Percentiles rank a stretch among this genome's conserved stretches.
Conservation (phyloP, 768 basidiomycete genomes). For the Nevesoporus exiguus region DNA sequence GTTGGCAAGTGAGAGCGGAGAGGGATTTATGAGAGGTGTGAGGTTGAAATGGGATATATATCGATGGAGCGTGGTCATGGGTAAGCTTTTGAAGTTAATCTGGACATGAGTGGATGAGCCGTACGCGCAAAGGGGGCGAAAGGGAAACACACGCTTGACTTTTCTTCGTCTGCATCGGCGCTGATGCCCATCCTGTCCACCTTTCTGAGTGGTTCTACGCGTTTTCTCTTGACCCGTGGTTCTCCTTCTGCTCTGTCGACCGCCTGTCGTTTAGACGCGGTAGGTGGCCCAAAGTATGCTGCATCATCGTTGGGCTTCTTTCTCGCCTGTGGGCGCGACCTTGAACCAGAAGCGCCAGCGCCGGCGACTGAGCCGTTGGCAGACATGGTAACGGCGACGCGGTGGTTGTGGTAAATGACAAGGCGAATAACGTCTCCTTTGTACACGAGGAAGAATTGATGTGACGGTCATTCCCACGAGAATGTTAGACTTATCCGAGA, state of each 20-base stretch:
- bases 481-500: background rate
- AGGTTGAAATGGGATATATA: conserved; percentile 75
- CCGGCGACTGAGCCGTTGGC: conserved; percentile 21
- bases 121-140: background rate
- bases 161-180: conserved; percentile 29
- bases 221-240: conserved; percentile 69
- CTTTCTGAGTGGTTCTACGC: conserved; percentile 45
- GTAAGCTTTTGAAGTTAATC: conserved; percentile 75
- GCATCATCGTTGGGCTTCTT: conserved; percentile 67
- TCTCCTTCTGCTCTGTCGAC: conserved; percentile 71
- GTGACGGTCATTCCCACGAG: conserved; percentile 21
- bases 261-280: conserved; percentile 64
- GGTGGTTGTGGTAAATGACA: conserved; percentile 5
- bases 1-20: conserved; percentile 61
- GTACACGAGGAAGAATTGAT: background rate
- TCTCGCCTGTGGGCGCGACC: conserved; percentile 61
- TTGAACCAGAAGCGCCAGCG: conserved; percentile 42
- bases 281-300: conserved; percentile 60
- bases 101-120: conserved; percentile 31
- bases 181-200: conserved; percentile 42
- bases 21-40: conserved; percentile 66
- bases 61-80: conserved; percentile 60
- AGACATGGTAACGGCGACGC: conserved; percentile 18
- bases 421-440: conserved; percentile 1
- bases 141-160: conserved; percentile 28